These are phyloP conservation scores for Mesembryanthemum crystallinum DNA, from an alignment of 148 eudicot species.

Conservation along the genomic window DNA sequence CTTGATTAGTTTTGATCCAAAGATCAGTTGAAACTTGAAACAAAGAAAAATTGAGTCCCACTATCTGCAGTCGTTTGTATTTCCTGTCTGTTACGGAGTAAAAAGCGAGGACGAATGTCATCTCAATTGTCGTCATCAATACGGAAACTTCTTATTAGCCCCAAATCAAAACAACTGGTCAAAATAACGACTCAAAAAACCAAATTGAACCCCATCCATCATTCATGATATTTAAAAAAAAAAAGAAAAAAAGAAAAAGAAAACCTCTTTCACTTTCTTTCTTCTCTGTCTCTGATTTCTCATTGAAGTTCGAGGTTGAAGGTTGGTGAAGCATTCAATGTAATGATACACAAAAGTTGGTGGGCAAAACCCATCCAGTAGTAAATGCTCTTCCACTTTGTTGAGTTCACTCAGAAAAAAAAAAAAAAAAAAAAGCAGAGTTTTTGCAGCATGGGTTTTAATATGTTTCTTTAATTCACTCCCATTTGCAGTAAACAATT, in stretches of 20 bases:
- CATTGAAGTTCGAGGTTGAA: not conserved
- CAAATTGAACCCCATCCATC: not conserved
- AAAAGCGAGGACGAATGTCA: too few species aligned
- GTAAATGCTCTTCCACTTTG: conserved; percentile 11
- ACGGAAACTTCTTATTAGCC: not conserved
- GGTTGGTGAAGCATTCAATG: conserved; percentile 16
- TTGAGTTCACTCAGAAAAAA: not conserved
- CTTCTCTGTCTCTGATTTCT: conserved; percentile 1
- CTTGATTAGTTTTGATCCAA: too few species aligned
- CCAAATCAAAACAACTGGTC: not conserved
- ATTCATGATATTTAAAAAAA: not conserved
- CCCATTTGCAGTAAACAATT: conserved; percentile 5
- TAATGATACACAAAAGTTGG: conserved; percentile 20
- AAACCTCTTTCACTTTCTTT: too few species aligned
- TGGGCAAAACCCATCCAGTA: conserved; percentile 7
- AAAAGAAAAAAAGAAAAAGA: too few species aligned
- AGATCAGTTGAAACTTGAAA: too few species aligned
- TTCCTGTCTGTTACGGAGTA: not conserved
- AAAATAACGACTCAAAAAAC: not conserved
- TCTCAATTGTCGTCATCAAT: too few species aligned
- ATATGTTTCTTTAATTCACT: conserved; percentile 13
- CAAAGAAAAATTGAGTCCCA: too few species aligned
- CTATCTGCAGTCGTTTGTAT: not conserved
- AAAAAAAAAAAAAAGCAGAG: not conserved
- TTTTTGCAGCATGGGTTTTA: conserved; percentile 11